Evolutionary conservation across 306 rosid species (phyloP).

Genomic region (Gleditsia sinensis): DNA sequence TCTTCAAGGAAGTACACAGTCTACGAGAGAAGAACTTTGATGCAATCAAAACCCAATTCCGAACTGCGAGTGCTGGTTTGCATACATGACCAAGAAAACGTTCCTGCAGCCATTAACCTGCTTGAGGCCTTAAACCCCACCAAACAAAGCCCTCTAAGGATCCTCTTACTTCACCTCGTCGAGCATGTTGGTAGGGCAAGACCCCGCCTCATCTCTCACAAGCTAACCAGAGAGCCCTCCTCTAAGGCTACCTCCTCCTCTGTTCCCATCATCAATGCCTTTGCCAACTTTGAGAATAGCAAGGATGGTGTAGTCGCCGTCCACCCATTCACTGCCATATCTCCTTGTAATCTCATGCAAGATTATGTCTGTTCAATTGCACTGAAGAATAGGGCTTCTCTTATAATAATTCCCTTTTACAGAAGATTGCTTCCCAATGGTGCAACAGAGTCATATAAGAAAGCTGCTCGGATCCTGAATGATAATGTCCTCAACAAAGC

Average conservation of each 20-base stretch:
- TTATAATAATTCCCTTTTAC: constrained; percentile 36
- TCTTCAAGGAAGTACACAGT: constrained; percentile 40
- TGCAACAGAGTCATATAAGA: not conserved
- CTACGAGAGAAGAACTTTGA: constrained; percentile 33
- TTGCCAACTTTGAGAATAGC: constrained; percentile 26
- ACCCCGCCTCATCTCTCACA: constrained; percentile 39
- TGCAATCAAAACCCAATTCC: constrained; percentile 8
- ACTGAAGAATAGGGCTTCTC: constrained; percentile 25
- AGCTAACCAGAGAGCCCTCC: not conserved
- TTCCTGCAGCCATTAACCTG: constrained; percentile 34
- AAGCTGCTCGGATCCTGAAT: constrained; percentile 22
- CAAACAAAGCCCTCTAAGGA: constrained; percentile 18
- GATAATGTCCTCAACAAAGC: constrained; percentile 32
- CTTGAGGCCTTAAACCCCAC: constrained; percentile 46
- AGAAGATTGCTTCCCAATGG: constrained; percentile 22
- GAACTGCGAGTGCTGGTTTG: constrained; percentile 34
- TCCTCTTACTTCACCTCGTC: constrained; percentile 37
- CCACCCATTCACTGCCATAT: constrained; percentile 32
- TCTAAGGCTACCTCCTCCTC: constrained; percentile 6
- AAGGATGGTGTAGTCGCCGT: constrained; percentile 16
- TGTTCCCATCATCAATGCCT: constrained; percentile 34
- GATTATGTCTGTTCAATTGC: constrained; percentile 43
- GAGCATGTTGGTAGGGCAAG: constrained; percentile 36
- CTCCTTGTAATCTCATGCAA: constrained; percentile 37
- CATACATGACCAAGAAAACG: constrained; percentile 33